Conservation (phyloP, 768 basidiomycete species). For the Hortiboletus campestris region DNA sequence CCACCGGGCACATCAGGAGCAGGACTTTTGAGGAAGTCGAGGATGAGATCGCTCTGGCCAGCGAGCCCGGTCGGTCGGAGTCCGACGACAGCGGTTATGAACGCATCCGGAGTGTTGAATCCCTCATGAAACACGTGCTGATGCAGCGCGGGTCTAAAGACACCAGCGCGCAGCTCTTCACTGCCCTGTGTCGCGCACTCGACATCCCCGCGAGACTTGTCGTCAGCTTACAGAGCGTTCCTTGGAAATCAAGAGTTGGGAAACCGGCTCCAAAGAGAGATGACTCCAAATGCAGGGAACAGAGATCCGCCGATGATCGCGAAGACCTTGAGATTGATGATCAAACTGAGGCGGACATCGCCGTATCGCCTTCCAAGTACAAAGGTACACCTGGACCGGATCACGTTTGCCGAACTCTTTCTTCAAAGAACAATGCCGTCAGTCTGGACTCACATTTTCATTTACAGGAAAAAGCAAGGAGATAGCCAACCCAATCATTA, state of each 20-base stretch:
- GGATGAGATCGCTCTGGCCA: conserved; percentile 29
- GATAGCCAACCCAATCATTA: conserved; percentile 54
- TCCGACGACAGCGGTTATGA: conserved; percentile 54
- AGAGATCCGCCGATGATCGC: conserved; percentile 17
- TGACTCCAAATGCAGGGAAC: conserved; percentile 38
- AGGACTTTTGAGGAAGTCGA: conserved; percentile 77
- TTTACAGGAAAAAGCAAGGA: conserved; percentile 55
- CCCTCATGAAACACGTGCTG: conserved; percentile 90
- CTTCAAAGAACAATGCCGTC: neutral
- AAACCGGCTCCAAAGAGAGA: conserved; percentile 44
- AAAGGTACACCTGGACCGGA: conserved; percentile 32
- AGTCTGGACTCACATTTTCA: conserved; percentile 6
- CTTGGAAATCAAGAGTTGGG: conserved; percentile 75
- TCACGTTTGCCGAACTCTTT: conserved; percentile 1
- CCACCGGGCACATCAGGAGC: conserved; percentile 68
- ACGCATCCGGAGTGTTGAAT: conserved; percentile 70
- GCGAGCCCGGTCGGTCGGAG: conserved; percentile 39
- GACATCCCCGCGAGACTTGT: conserved; percentile 86
- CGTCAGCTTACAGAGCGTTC: conserved; percentile 87
- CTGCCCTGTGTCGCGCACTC: conserved; percentile 81
- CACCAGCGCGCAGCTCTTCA: conserved; percentile 87
- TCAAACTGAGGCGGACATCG: conserved; percentile 38
- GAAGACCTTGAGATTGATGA: conserved; percentile 33
- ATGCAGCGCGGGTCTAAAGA: conserved; percentile 81
- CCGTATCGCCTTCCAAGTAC: conserved; percentile 29